These are phyloP conservation scores for Tremellales sp. DNA, from an alignment of 1,284 basidiomycete species.

Conservation along the genomic window DNA sequence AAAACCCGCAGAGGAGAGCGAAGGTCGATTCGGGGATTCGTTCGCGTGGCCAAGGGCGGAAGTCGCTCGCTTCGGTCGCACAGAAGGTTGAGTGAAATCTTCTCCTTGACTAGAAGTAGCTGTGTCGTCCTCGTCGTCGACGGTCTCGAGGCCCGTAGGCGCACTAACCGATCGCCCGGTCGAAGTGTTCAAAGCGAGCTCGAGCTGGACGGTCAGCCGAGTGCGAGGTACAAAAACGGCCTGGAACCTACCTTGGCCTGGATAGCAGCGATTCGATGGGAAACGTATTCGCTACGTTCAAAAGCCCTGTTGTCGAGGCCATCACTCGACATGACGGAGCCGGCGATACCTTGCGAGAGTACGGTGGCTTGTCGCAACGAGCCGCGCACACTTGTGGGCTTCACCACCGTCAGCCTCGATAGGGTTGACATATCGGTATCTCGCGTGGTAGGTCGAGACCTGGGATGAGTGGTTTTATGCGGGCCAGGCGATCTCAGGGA, in stretches of 20 bases:
- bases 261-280: conserved; percentile 17
- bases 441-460: background rate
- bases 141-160: background rate
- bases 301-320: background rate
- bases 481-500: background rate
- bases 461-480: background rate
- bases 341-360: background rate
- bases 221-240: background rate
- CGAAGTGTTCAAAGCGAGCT: conserved; percentile 7
- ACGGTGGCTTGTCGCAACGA: background rate
- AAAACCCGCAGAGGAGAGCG: too few species aligned
- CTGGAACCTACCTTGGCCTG: conserved; percentile 22
- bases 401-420: background rate
- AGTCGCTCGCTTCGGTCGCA: background rate
- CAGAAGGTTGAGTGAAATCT: background rate
- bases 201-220: conserved; percentile 8
- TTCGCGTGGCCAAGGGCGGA: conserved; percentile 2
- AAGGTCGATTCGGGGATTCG: conserved; percentile 3
- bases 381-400: background rate
- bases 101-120: background rate
- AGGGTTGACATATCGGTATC: background rate
- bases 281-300: conserved; percentile 11
- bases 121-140: background rate
- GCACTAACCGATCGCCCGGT: background rate
- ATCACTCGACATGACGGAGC: conserved; percentile 3